A percentile compares a stretch with the other conserved stretches of the same genome.
Conservation (phyloP, 75 land plant species). For the Pinus albicaulis region DNA sequence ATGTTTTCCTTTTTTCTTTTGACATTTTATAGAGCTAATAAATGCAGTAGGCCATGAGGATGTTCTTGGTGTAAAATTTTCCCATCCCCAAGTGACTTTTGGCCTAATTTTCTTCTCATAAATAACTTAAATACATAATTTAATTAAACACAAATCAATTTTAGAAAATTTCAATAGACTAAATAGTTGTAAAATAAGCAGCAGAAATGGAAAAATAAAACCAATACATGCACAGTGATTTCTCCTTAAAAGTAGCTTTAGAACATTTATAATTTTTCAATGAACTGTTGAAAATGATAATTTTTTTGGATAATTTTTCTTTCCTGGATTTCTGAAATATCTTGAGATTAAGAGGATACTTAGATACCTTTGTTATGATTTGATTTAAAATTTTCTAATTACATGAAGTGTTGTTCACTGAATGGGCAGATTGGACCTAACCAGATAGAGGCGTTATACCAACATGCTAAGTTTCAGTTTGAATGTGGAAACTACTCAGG, state of each 20-base stretch:
- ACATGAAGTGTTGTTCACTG: neutral
- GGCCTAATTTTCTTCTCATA: no score
- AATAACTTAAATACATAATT: no score
- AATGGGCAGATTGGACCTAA: slow-evolving; percentile 81
- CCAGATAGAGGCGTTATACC: slow-evolving; percentile 97
- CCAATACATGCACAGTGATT: no score
- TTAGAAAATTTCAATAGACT: no score
- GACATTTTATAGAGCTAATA: no score
- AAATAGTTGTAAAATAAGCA: no score
- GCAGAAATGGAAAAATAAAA: neutral
- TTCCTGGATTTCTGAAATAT: neutral
- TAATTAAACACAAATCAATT: no score
- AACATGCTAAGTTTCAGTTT: slow-evolving; percentile 98
- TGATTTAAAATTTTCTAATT: neutral
- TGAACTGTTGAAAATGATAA: neutral
- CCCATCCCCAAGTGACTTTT: no score
- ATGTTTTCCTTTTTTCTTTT: no score
- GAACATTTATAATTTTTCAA: neutral
- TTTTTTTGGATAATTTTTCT: no score
- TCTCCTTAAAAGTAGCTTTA: neutral
- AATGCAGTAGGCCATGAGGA: no score
- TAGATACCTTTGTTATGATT: neutral
- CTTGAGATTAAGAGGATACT: neutral
- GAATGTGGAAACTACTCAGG: slow-evolving; percentile 99
- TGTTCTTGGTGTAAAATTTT: no score